These are phyloP conservation scores for Nicotiana noctiflora DNA, from an alignment of 257 asterid genomes.

Conservation along the genomic window DNA sequence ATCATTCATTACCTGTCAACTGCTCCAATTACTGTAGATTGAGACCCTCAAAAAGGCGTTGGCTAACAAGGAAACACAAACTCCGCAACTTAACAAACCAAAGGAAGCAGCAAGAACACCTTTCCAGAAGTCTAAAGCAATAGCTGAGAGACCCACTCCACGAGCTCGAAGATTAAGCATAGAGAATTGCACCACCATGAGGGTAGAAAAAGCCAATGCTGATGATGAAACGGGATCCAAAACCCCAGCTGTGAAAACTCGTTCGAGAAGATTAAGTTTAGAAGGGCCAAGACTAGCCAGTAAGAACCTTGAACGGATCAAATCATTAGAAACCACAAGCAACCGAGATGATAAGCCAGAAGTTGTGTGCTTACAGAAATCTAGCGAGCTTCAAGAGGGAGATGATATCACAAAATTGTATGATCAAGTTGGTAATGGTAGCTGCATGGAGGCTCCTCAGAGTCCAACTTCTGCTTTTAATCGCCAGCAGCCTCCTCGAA, in stretches of 20 bases:
- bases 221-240: slow-evolving; percentile 30
- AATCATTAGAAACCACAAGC: slow-evolving; percentile 11
- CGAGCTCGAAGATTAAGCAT: slow-evolving; percentile 59
- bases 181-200: slow-evolving; percentile 35
- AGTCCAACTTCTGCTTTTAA: not conserved
- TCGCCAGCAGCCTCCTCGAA: slow-evolving; percentile 24
- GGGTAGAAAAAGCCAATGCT: slow-evolving; percentile 17
- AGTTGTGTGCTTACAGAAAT: slow-evolving; percentile 8
- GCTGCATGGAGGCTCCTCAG: slow-evolving; percentile 10
- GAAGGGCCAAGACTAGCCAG: slow-evolving; percentile 49
- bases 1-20: not conserved
- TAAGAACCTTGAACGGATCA: slow-evolving; percentile 25
- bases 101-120: slow-evolving; percentile 45
- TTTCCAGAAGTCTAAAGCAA: slow-evolving; percentile 21
- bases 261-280: slow-evolving; percentile 60
- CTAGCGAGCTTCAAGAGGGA: slow-evolving; percentile 14
- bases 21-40: slow-evolving; percentile 33
- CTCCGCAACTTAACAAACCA: slow-evolving; percentile 29
- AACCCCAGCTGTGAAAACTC: slow-evolving; percentile 40
- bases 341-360: slow-evolving; percentile 11
- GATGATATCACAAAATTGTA: slow-evolving; percentile 2
- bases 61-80: slow-evolving; percentile 36
- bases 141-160: slow-evolving; percentile 43
- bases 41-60: slow-evolving; percentile 60
- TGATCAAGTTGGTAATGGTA: not conserved